Evolutionary conservation across 2,329 filamentous ascomycete genomes (phyloP).

Genomic region (Fusarium verrucosum): DNA sequence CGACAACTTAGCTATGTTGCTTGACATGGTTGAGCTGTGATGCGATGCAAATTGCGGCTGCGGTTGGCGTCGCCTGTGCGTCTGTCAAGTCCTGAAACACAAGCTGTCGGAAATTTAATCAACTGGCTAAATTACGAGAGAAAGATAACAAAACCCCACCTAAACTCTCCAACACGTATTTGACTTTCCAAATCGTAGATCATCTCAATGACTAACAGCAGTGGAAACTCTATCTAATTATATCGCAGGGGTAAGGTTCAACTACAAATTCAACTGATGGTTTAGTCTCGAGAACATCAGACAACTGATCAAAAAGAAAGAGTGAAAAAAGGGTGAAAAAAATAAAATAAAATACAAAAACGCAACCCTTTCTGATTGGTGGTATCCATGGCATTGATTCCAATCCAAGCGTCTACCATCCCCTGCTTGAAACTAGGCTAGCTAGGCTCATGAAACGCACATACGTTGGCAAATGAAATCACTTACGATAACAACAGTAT

Average conservation of each 20-base stretch:
- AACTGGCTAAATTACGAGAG: neutral
- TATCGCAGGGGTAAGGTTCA: too few species aligned
- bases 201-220: neutral
- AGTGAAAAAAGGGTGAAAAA: too few species aligned
- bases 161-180: neutral
- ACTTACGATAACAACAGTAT: neutral
- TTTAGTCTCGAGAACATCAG: too few species aligned
- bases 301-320: too few species aligned
- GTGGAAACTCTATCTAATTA: neutral
- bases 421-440: neutral
- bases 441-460: neutral
- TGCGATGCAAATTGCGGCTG: too few species aligned
- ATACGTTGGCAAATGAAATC: neutral
- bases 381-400: too few species aligned
- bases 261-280: too few species aligned
- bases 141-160: neutral
- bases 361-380: too few species aligned
- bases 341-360: too few species aligned
- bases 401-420: neutral
- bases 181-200: neutral
- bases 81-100: slow-evolving; percentile 1
- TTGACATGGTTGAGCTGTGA: too few species aligned
- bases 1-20: too few species aligned
- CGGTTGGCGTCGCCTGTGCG: neutral
- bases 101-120: slow-evolving; percentile 3